Evolutionary conservation across 805 yeast genomes (phyloP), one percentile per base, ranked within the genome.

Genomic region (Monosporozyma yasuniensis): DNA sequence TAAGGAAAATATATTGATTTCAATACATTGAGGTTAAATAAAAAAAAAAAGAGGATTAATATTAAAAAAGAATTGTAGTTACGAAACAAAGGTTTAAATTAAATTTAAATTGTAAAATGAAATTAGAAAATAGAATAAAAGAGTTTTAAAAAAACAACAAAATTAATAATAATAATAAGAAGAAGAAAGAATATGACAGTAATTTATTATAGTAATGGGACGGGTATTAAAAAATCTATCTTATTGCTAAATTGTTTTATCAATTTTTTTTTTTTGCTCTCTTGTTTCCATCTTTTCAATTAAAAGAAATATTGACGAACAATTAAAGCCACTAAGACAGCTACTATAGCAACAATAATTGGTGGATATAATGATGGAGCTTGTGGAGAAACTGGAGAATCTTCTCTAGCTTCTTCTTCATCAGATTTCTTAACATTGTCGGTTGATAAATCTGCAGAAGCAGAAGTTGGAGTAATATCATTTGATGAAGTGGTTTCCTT

Each of bases 381-480:
- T 19, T 28, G 18, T n/a, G 35, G 25, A 19, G 22, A 6, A 25
- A 12, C 22, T 12, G 3, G 14, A 16, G 38, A 21, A 16, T 32
- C 39, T 32, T 32, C 45, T 39, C 21, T 19, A 28, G 6, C 27
- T 41, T 22, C 12, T 23, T 41, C 44, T 42, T 42, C 35, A 8
- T 27, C 45, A 23, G 18, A 16, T 25, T 25, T 30, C 32, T 27
- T 27, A 4, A 32, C 18, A 32, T 25, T 27, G 18, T 35, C 35
- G 4, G 21, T 9, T 12, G 25, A 16, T 12, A 38, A 14, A 11
- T 46, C 48, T 37, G 32, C 48, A 38, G 42, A 16, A 16, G 37
- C 43, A 25, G 48, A 35, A 38, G 46, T 44, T 44, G 46, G 46
- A 19, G 46, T 44, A 32, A 18, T 23, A 8, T 35, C 48, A 27